Conservation (phyloP, 345 rosid genomes). For the Camelina laxa region DNA sequence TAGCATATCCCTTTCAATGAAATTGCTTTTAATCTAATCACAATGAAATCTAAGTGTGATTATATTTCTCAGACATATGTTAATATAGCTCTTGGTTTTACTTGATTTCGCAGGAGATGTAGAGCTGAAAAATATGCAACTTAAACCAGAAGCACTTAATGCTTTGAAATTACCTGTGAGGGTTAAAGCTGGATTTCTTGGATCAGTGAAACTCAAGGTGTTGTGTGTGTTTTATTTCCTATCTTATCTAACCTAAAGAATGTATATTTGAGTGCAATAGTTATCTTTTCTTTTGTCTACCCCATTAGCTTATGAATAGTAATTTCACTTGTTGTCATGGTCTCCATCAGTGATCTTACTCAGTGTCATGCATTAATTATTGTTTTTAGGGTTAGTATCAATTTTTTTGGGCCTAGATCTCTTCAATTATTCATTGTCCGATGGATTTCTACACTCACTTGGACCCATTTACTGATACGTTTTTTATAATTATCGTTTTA, state of each 20-base stretch:
- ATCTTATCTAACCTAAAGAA: slow-evolving; percentile 9
- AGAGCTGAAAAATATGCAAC: slow-evolving; percentile 93
- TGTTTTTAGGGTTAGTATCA: not conserved
- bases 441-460: slow-evolving; percentile 16
- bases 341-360: slow-evolving; percentile 19
- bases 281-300: not conserved
- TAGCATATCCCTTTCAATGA: not conserved
- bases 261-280: slow-evolving; percentile 6
- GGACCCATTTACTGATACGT: slow-evolving; percentile 23
- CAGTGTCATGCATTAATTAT: not conserved
- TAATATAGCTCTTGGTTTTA: slow-evolving; percentile 12
- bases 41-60: no score
- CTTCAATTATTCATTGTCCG: not conserved
- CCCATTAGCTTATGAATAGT: not conserved
- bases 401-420: not conserved
- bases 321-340: slow-evolving; percentile 1
- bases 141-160: slow-evolving; percentile 98
- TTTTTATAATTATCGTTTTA: slow-evolving; percentile 42
- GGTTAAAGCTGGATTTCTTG: slow-evolving; percentile 99
- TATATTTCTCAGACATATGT: not conserved
- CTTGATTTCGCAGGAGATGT: slow-evolving; percentile 71
- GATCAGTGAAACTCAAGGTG: slow-evolving; percentile 97
- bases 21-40: not conserved
- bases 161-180: slow-evolving; percentile 94
- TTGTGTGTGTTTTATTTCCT: slow-evolving; percentile 36